Evolutionary conservation across 106 monocot genomes (phyloP).

Genomic region (Cymbidium sinense): DNA sequence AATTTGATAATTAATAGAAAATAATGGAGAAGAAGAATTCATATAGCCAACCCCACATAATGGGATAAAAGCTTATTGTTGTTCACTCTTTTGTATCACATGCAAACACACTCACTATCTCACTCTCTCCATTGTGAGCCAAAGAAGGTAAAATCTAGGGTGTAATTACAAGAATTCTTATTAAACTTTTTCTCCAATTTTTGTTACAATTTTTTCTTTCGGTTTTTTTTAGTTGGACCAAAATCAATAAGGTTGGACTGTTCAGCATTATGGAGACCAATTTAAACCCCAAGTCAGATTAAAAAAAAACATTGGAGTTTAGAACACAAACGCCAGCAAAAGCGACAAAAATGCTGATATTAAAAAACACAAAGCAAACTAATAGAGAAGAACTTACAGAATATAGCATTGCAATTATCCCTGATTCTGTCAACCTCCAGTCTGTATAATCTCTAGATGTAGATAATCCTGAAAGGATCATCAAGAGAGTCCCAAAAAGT

Average conservation of each 20-base stretch:
- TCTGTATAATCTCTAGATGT: constrained; percentile 28
- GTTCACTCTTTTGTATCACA: background rate
- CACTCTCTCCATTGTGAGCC: background rate
- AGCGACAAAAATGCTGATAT: background rate
- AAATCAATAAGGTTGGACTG: background rate
- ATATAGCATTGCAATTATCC: constrained; percentile 65
- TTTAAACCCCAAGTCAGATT: background rate
- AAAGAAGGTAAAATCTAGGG: background rate
- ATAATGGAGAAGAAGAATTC: no score
- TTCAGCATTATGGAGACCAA: background rate
- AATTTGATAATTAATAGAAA: no score
- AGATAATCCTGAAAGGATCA: constrained; percentile 42
- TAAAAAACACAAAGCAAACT: background rate
- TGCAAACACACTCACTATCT: background rate
- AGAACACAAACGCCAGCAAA: background rate
- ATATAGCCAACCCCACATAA: no score
- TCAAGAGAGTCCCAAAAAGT: constrained; percentile 56
- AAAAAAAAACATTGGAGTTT: background rate
- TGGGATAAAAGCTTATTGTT: no score
- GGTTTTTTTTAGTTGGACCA: background rate
- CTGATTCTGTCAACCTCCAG: constrained; percentile 52
- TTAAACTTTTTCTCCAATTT: background rate
- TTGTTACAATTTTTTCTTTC: background rate
- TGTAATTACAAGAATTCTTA: background rate
- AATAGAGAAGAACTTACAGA: constrained; percentile 36